These are phyloP conservation scores for Mucor circinelloides DNA, from an alignment of 371 early-diverging fungal species.

Conservation along the genomic window DNA sequence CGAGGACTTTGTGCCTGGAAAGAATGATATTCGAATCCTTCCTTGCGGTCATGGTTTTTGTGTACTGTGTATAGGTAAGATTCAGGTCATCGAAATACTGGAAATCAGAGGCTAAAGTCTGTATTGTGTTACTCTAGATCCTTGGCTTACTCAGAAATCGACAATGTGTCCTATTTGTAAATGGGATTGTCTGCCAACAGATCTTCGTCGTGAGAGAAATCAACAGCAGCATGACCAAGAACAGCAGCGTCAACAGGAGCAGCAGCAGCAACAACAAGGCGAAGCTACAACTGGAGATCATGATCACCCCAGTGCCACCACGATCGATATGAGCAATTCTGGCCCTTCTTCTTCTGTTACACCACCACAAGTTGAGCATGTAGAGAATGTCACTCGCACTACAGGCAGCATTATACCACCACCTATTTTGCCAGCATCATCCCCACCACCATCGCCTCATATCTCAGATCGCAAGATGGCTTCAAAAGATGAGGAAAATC, in stretches of 20 bases:
- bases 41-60: conserved; percentile 43
- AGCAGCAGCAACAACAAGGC: neutral
- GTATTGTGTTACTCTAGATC: conserved; percentile 20
- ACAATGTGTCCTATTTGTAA: conserved; percentile 44
- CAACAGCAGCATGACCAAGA: neutral
- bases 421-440: neutral
- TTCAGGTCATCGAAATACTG: neutral
- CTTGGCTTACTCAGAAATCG: conserved; percentile 42
- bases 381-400: neutral
- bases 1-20: conserved; percentile 30
- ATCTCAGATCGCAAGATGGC: neutral
- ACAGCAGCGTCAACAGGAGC: neutral
- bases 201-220: conserved; percentile 25
- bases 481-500: neutral
- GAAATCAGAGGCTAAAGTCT: neutral
- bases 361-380: neutral
- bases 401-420: conserved; percentile 3
- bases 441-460: neutral
- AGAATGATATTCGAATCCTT: conserved; percentile 28
- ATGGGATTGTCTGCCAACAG: conserved; percentile 39
- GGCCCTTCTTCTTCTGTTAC: neutral
- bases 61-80: conserved; percentile 37
- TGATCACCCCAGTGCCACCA: neutral
- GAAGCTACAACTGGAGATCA: neutral
- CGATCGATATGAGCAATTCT: neutral